Conservation (phyloP, 169 alveolate genomes). For the Eimeria mitis region DNA sequence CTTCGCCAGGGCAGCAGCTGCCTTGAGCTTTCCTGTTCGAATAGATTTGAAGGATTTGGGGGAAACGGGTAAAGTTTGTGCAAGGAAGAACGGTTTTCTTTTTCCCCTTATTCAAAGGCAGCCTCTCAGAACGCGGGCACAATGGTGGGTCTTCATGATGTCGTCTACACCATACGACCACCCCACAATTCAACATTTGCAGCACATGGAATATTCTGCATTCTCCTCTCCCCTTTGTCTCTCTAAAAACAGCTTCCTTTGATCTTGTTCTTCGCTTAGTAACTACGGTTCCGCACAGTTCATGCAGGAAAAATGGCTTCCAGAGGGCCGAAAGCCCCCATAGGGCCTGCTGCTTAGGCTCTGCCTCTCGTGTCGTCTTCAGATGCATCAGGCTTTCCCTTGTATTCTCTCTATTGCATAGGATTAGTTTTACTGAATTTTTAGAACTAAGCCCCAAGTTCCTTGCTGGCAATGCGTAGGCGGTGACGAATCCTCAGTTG, state of each 20-base stretch:
- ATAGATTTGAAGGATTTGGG: background rate
- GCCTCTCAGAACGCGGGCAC: conserved; percentile 71
- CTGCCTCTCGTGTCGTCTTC: background rate
- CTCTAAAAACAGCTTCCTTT: background rate
- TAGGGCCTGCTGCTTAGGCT: background rate
- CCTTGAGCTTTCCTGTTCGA: background rate
- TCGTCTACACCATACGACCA: conserved; percentile 1
- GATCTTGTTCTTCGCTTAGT: background rate
- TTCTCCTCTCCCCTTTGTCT: background rate
- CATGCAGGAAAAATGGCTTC: background rate
- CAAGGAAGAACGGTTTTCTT: conserved; percentile 23
- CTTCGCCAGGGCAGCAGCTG: conserved; percentile 35
- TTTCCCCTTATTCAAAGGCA: conserved; percentile 41
- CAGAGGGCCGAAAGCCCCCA: background rate
- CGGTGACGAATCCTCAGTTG: background rate
- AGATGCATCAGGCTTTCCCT: background rate
- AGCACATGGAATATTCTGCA: background rate
- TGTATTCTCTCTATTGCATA: background rate
- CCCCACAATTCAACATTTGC: conserved; percentile 19
- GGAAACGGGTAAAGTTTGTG: background rate
- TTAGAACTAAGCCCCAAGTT: background rate
- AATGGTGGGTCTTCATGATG: conserved; percentile 31
- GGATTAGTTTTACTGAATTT: background rate
- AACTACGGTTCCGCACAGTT: background rate
- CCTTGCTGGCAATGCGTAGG: background rate